These are phyloP conservation scores for Delonix regia DNA, from an alignment of 306 rosid species.

Conservation along the genomic window DNA sequence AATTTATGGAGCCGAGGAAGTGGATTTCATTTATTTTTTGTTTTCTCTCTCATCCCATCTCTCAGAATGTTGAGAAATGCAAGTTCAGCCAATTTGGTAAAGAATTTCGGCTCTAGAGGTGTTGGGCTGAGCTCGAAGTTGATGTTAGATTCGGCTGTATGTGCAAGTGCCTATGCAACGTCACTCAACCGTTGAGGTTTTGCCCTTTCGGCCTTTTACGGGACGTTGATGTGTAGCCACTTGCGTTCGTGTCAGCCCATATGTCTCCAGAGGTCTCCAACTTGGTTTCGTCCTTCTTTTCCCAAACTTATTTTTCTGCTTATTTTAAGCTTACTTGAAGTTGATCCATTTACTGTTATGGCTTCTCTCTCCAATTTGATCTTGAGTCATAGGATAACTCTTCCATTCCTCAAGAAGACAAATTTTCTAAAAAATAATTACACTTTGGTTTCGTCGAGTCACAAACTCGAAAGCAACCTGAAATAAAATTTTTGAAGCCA, in stretches of 20 bases:
- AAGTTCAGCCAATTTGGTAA: neutral
- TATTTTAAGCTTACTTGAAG: neutral
- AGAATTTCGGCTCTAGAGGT: neutral
- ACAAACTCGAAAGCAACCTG: too few species aligned
- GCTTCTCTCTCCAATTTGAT: neutral
- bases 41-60: too few species aligned
- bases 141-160: too few species aligned
- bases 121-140: neutral
- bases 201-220: neutral
- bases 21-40: too few species aligned
- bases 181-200: neutral
- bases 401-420: neutral
- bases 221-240: neutral
- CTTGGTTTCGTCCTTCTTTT: neutral
- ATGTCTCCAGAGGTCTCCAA: neutral
- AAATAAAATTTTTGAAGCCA: too few species aligned
- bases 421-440: too few species aligned
- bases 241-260: neutral
- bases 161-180: too few species aligned
- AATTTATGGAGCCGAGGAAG: too few species aligned
- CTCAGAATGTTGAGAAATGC: too few species aligned
- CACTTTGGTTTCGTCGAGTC: too few species aligned
- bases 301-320: neutral
- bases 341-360: neutral
- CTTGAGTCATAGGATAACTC: neutral